These are phyloP conservation scores for Udeniomyces megalosporus DNA, from an alignment of 768 basidiomycete genomes.

Conservation along the genomic window DNA sequence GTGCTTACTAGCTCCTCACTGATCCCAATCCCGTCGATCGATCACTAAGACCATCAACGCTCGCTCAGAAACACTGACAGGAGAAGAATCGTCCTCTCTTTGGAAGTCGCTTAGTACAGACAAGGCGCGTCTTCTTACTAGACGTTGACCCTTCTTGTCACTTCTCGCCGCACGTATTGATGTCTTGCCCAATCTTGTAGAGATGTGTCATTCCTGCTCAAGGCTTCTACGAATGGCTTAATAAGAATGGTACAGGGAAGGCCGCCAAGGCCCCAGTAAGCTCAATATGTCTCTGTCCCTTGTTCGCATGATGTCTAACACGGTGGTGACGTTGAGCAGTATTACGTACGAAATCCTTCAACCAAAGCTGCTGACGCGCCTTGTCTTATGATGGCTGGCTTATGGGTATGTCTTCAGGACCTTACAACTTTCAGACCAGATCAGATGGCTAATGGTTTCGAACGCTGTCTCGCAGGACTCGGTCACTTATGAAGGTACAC, in stretches of 20 bases:
- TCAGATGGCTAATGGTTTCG: constrained; percentile 70
- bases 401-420: no score
- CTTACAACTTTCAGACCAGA: no score
- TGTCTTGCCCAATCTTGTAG: constrained; percentile 29
- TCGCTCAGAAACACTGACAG: constrained; percentile 55
- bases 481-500: constrained; percentile 30
- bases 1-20: no score
- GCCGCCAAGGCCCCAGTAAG: neutral
- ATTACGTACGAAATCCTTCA: neutral
- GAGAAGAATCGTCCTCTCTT: constrained; percentile 46
- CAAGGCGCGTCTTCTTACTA: constrained; percentile 21
- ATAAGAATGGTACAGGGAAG: constrained; percentile 41
- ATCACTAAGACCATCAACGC: constrained; percentile 65
- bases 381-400: constrained; percentile 70
- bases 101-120: constrained; percentile 64
- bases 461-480: no score
- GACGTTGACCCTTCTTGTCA: no score
- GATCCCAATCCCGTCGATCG: no score
- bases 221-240: constrained; percentile 91
- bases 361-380: constrained; percentile 14
- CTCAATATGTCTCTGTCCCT: neutral
- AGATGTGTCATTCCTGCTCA: constrained; percentile 72
- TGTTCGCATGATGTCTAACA: neutral
- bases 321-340: neutral
- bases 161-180: no score